Base-by-base conservation (phyloP, 768 basidiomycete species). In the Suillus discolor region DNA sequence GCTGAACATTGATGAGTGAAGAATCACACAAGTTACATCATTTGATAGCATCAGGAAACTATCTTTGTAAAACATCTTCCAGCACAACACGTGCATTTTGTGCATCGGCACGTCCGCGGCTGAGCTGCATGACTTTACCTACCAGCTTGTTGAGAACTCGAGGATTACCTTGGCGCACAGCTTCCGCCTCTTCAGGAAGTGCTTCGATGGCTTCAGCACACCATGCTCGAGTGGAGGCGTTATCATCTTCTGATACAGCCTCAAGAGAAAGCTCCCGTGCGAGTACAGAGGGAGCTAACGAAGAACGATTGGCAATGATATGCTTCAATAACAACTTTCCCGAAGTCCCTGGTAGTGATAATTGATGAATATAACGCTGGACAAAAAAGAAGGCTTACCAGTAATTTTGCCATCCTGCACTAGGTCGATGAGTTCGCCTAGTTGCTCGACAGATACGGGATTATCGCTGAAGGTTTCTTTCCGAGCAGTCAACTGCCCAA, bases 101-200 rank as follows among this genome's bases (percentile, higher is more conserved):
- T 1, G 94, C 92, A 77, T 97, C 89, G 16, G 90, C 93, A 54
- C 87, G 84, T 18, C 97, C 97, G 65, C 86, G 81, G 68, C 88
- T 92, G 60, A 84, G 75, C 75, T 88, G 90, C 93, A 98, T 96
- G 36, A 97, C 92, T 70, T 86, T 82, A 0, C 96, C 96, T 1
- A 96, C 82, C 53, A 98, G 82, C 67, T 90, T 89, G 79, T 92
- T 92, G 45, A 96, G 69, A 6, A 93, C 93, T 15, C 66, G 65
- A n/a, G 77, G 77, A 62, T 91, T 90, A 0, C 96, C 96, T 20
- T 79, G 79, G 18, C 84, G 84, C 45, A 90, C 83, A 20, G 87
- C 89, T 5, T 82, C 82, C 3, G 84, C 88, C 72, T 94, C 92
- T 47, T 81, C 77, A 0, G 93, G 93, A 54, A 93, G 79, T 1